Evolutionary conservation across 441 rosid species (phyloP).

Genomic region (Lepidium campestre): DNA sequence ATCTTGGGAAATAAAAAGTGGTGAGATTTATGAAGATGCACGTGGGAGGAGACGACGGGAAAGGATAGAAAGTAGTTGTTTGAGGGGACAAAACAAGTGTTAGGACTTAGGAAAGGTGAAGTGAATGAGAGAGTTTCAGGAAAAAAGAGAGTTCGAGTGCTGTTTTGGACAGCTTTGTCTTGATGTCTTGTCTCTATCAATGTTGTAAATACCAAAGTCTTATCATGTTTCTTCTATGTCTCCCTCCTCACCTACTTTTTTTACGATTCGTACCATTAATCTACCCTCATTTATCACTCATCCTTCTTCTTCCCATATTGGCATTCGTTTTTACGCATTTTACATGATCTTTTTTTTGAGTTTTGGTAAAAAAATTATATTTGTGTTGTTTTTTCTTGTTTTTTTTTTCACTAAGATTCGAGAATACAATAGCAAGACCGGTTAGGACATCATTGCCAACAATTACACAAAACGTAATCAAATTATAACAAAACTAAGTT

Average conservation of each 20-base stretch:
- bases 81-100: conserved; percentile 18
- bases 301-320: neutral
- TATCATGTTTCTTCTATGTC: conserved; percentile 28
- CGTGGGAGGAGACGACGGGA: conserved; percentile 16
- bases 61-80: conserved; percentile 13
- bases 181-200: conserved; percentile 18
- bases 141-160: conserved; percentile 1
- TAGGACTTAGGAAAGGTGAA: conserved; percentile 8
- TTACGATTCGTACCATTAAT: conserved; percentile 24
- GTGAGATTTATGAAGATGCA: conserved; percentile 15
- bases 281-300: neutral
- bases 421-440: too few relatives aligned
- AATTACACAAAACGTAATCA: too few relatives aligned
- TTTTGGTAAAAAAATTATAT: too few relatives aligned
- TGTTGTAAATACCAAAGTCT: conserved; percentile 18
- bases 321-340: neutral
- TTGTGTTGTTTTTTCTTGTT: too few relatives aligned
- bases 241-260: conserved; percentile 10
- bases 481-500: too few relatives aligned
- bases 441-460: too few relatives aligned
- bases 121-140: conserved; percentile 21
- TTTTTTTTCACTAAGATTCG: too few relatives aligned
- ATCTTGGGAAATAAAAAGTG: neutral
- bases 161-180: conserved; percentile 9
- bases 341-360: too few relatives aligned